Percentiles rank a stretch among this genome's conserved stretches.
Conservation (phyloP, 2,329 filamentous ascomycete genomes). For the Rhynchosporium agropyri region DNA sequence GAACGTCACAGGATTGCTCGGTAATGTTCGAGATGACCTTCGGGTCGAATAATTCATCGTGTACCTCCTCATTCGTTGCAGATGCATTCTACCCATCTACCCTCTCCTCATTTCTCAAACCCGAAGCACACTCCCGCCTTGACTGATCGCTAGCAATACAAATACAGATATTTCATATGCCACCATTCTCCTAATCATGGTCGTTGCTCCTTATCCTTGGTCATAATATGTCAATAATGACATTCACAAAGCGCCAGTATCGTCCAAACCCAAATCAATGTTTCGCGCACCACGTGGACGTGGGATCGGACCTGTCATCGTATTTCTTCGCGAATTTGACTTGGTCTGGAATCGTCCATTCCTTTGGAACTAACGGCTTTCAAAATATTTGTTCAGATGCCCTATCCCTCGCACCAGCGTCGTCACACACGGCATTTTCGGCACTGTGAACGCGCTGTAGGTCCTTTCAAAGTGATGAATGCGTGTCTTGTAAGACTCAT, state of each 20-base stretch:
- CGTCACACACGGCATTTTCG: constrained; percentile 13
- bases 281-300: constrained; percentile 10
- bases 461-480: constrained; percentile 12
- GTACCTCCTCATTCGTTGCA: neutral
- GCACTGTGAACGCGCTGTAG: constrained; percentile 16
- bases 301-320: neutral
- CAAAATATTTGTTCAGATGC: neutral
- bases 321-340: neutral
- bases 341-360: neutral
- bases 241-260: constrained; percentile 22
- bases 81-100: neutral
- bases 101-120: neutral
- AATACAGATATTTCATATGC: constrained; percentile 27
- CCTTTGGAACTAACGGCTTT: too few species aligned
- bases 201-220: constrained; percentile 5
- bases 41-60: constrained; percentile 15
- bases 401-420: constrained; percentile 4
- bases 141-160: constrained; percentile 26
- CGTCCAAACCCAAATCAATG: constrained; percentile 15
- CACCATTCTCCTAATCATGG: constrained; percentile 1
- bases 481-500: neutral
- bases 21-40: neutral
- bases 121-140: neutral
- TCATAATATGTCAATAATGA: constrained; percentile 13
- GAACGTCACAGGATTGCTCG: neutral